Conservation (phyloP, 2,329 filamentous ascomycete genomes). For the Lecanosticta acicola region DNA sequence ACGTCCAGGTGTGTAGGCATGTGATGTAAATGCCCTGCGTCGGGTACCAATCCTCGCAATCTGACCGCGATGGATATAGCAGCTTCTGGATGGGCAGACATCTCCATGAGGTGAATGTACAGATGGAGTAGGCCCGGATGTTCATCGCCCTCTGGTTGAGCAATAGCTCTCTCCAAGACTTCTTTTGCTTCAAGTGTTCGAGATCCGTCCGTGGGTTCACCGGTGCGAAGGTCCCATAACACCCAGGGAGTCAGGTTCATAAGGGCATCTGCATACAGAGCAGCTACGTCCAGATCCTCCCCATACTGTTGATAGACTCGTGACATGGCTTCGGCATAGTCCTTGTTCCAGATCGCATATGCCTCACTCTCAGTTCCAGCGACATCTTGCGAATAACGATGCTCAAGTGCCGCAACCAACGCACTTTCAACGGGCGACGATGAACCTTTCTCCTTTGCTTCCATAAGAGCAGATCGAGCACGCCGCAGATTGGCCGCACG, state of each 20-base stretch:
- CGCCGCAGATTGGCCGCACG: constrained; percentile 46
- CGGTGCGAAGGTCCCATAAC: constrained; percentile 57
- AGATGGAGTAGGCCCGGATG: constrained; percentile 70
- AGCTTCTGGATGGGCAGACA: constrained; percentile 61
- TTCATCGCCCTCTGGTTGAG: constrained; percentile 41
- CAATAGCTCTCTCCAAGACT: constrained; percentile 55
- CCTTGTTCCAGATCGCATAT: constrained; percentile 52
- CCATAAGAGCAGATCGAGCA: constrained; percentile 43
- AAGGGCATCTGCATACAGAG: constrained; percentile 58
- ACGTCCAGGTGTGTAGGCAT: constrained; percentile 77
- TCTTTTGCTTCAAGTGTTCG: constrained; percentile 54
- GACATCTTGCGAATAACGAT: constrained; percentile 49
- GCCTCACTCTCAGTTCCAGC: constrained; percentile 45
- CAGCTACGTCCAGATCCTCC: constrained; percentile 58
- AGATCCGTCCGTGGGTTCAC: constrained; percentile 50
- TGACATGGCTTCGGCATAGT: constrained; percentile 59
- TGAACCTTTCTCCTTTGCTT: constrained; percentile 39
- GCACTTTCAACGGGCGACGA: constrained; percentile 53
- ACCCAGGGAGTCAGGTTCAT: constrained; percentile 63
- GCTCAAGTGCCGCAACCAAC: constrained; percentile 57
- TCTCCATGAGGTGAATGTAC: constrained; percentile 74
- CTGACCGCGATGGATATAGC: constrained; percentile 57
- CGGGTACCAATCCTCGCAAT: constrained; percentile 60
- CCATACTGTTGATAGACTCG: constrained; percentile 48
- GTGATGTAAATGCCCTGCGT: constrained; percentile 65